These are phyloP conservation scores for Lithospermum erythrorhizon DNA, from an alignment of 257 asterid genomes.

Conservation along the genomic window DNA sequence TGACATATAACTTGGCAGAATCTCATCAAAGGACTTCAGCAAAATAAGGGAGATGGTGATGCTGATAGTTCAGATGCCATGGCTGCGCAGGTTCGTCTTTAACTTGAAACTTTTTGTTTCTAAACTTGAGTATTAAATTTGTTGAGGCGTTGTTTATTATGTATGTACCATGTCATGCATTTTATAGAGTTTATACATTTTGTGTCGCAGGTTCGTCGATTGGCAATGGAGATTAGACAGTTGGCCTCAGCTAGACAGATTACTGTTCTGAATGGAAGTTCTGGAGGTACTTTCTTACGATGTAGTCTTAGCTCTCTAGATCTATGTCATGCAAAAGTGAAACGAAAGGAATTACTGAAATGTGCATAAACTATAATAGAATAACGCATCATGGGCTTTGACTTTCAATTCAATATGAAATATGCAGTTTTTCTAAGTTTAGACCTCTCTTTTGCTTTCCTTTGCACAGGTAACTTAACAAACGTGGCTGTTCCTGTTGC, in stretches of 20 bases:
- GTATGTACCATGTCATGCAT: not conserved
- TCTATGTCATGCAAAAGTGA: not conserved
- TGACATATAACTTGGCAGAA: not conserved
- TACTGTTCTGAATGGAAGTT: slow-evolving; percentile 53
- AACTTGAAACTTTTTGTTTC: not conserved
- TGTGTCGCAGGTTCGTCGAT: slow-evolving; percentile 48
- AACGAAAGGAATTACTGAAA: not conserved
- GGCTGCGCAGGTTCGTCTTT: not conserved
- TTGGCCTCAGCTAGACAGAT: slow-evolving; percentile 52
- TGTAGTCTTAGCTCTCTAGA: not conserved
- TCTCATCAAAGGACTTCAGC: too few species aligned
- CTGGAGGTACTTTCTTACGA: slow-evolving; percentile 20
- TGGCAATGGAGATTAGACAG: slow-evolving; percentile 64
- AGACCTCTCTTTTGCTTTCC: slow-evolving; percentile 4
- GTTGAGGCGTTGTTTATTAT: not conserved
- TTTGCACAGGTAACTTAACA: slow-evolving; percentile 36
- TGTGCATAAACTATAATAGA: not conserved
- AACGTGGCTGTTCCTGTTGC: slow-evolving; percentile 60
- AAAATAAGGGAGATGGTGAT: not conserved
- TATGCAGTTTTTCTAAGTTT: not conserved
- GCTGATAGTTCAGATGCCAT: not conserved
- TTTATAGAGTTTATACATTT: slow-evolving; percentile 9
- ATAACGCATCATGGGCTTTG: too few species aligned
- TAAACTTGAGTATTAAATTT: too few species aligned
- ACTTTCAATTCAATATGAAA: not conserved